Evolutionary conservation across 2,329 filamentous ascomycete genomes (phyloP), one percentile per base, ranked within the genome.

Genomic region (Penicillium sp.): DNA sequence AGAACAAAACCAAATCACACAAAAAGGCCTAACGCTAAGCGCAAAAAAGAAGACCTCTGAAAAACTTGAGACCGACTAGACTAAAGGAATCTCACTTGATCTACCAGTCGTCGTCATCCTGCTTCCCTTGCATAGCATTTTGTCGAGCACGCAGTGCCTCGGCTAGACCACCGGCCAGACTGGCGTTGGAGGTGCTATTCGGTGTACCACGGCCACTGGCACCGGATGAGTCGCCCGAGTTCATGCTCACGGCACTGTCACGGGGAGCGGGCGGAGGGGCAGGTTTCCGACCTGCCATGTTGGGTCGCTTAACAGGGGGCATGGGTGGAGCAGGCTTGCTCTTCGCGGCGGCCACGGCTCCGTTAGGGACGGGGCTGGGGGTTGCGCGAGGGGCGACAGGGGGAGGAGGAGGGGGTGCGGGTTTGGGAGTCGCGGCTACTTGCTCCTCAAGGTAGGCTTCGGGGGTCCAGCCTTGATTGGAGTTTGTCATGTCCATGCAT

Each of bases 381-480:
- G 80, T 76, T 29, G 81, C 75, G 4, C 81, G 80, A 8, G 79
- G 71, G 24, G 76, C 74, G 14, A 76, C 73, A 2, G 79, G 77
- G 16, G 78, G 74, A 21, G 79, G 78, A 2, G 78, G 78, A 14
- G 81, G 78, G 7, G 85, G 82, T 4, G 85, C 79, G 4, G 87
- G 83, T 24, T 86, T 84, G 10, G 87, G 83, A 8, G 82, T 79
- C 13, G 84, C 79, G 24, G 82, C 83, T 4, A 67, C 69, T 57
- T 78, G 72, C 59, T 97, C 93, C 76, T 98, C 90, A 9, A 99
- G 88, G 69, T 99, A 99, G 21, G 93, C 91, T 21, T 93, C 90
- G 0, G 95, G 95, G 3, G 95, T 87, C 95, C 95, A 99, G 51
- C 92, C 95, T 75, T 95, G 91, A n/a, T 85, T 85, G 64, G 82